Conservation (phyloP, 495 filamentous ascomycete genomes). For the Neurospora discreta region DNA sequence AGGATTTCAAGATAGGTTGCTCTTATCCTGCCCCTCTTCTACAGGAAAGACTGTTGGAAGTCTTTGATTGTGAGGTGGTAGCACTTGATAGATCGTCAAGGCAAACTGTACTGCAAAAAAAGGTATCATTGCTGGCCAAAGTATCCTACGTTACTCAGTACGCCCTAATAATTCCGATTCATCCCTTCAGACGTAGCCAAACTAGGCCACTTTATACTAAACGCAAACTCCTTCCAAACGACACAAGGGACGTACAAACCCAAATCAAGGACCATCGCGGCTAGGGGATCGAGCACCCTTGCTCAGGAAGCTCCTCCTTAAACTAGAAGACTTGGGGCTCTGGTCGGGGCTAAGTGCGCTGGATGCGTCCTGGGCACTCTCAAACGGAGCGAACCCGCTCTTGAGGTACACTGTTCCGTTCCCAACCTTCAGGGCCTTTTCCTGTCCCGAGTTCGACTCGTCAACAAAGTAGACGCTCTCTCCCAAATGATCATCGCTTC, state of each 20-base stretch:
- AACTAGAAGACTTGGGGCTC: constrained; percentile 43
- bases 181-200: background rate
- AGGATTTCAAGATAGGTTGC: too few relatives aligned
- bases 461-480: constrained; percentile 83
- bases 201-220: background rate
- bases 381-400: constrained; percentile 44
- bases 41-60: background rate
- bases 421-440: constrained; percentile 64
- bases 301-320: constrained; percentile 36
- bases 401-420: constrained; percentile 54
- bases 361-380: constrained; percentile 8
- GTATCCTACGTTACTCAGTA: background rate
- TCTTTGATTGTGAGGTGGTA: background rate
- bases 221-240: background rate
- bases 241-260: background rate
- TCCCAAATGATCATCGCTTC: constrained; percentile 68
- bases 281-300: constrained; percentile 32
- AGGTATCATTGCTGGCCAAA: background rate
- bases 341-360: constrained; percentile 23
- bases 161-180: background rate
- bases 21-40: too few relatives aligned
- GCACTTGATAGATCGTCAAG: background rate
- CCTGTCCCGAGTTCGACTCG: constrained; percentile 60
- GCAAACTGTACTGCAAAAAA: background rate
- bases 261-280: background rate